A percentile compares a stretch with the other conserved stretches of the same genome.
These are phyloP conservation scores for Pichia exigua DNA, from an alignment of 805 yeast species.

Conservation along the genomic window DNA sequence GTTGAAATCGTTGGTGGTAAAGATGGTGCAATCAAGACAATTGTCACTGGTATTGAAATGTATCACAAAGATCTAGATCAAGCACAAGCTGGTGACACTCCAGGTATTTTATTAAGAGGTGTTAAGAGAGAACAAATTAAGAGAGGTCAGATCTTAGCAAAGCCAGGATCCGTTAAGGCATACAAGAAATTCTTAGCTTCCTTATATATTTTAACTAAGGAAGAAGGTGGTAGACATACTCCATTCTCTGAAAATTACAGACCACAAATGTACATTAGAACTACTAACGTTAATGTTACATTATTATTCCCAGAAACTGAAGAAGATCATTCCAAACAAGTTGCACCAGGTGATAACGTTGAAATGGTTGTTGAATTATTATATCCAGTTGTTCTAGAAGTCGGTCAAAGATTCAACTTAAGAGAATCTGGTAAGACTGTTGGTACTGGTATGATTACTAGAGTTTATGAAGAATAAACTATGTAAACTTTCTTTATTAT, in stretches of 20 bases:
- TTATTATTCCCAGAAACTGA: constrained; percentile 78
- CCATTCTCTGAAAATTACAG: constrained; percentile 96
- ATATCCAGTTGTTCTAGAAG: constrained; percentile 89
- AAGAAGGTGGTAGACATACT: constrained; percentile 99
- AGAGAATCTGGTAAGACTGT: constrained; percentile 99
- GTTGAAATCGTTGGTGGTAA: constrained; percentile 92
- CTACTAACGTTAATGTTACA: constrained; percentile 89
- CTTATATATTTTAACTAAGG: constrained; percentile 84
- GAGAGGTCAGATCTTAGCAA: constrained; percentile 97
- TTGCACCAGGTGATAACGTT: constrained; percentile 96
- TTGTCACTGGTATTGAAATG: constrained; percentile 98
- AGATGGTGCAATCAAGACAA: constrained; percentile 81
- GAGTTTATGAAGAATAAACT: constrained; percentile 31
- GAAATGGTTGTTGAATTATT: constrained; percentile 91
- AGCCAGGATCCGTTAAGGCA: constrained; percentile 86
- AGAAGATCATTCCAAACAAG: constrained; percentile 81
- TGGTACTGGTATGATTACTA: constrained; percentile 96
- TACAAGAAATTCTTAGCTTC: constrained; percentile 93
- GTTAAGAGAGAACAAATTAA: constrained; percentile 92
- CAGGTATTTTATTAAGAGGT: constrained; percentile 96
- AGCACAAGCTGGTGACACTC: constrained; percentile 99
- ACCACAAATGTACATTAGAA: constrained; percentile 95
- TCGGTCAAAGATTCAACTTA: constrained; percentile 96
- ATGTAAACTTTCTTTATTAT: background rate
- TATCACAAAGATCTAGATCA: constrained; percentile 97